Percentiles rank a stretch among this genome's conserved stretches.
Conservation (phyloP, 176 grass and related monocot species). For the Cenchrus americanus region DNA sequence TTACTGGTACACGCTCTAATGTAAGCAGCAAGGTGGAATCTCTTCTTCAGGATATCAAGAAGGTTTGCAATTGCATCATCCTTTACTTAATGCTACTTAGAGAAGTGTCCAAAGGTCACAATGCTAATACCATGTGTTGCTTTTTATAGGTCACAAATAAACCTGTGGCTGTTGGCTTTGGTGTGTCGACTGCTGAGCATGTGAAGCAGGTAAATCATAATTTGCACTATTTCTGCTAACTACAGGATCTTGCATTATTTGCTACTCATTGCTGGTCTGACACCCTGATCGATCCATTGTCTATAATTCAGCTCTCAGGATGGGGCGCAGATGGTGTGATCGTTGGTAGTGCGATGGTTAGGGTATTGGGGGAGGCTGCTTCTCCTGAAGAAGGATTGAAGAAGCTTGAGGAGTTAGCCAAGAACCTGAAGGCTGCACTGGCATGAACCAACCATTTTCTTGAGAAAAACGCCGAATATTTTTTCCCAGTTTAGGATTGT, state of each 20-base stretch:
- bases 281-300: background rate
- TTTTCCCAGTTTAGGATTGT: slow-evolving; percentile 24
- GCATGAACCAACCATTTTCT: slow-evolving; percentile 53
- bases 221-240: slow-evolving; percentile 22
- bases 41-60: slow-evolving; percentile 93
- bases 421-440: slow-evolving; percentile 78
- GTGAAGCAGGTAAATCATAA: slow-evolving; percentile 74
- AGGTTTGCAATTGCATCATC: slow-evolving; percentile 52
- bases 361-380: slow-evolving; percentile 63
- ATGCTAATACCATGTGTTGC: slow-evolving; percentile 33
- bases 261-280: background rate
- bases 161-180: slow-evolving; percentile 96
- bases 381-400: slow-evolving; percentile 90
- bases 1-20: slow-evolving; percentile 77
- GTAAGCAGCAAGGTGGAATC: slow-evolving; percentile 78
- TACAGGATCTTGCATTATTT: slow-evolving; percentile 5
- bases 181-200: slow-evolving; percentile 90
- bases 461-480: background rate
- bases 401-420: slow-evolving; percentile 75
- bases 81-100: background rate
- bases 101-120: background rate
- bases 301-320: slow-evolving; percentile 57
- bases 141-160: slow-evolving; percentile 76
- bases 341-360: slow-evolving; percentile 90
- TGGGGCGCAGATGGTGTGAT: slow-evolving; percentile 99